A percentile compares a stretch with the other conserved stretches of the same genome.
phyloP scores from a whole-genome alignment of 768 basidiomycete species.

The Clitopilus hobsonii region DNA sequence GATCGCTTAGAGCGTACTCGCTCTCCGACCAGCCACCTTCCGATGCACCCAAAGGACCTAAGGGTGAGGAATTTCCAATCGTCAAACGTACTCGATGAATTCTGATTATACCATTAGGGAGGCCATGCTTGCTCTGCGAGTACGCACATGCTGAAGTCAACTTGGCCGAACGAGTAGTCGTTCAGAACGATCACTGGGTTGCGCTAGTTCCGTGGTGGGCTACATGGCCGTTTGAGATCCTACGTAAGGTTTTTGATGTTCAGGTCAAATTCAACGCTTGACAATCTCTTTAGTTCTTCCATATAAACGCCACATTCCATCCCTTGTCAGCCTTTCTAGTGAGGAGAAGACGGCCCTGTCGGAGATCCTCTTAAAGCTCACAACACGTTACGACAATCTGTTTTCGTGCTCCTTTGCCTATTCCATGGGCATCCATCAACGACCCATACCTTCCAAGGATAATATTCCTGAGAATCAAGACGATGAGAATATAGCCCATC shows the following conservation, averaged over 20 bases:
- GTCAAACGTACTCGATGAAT: no score
- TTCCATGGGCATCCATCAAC: constrained; percentile 93
- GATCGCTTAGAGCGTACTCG: constrained; percentile 48
- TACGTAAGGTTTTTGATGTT: constrained; percentile 40
- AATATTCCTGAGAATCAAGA: constrained; percentile 27
- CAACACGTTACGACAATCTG: constrained; percentile 71
- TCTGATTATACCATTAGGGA: constrained; percentile 26
- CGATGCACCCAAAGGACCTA: constrained; percentile 50
- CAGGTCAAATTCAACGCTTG: neutral
- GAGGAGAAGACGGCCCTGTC: constrained; percentile 67
- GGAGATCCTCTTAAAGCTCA: constrained; percentile 56
- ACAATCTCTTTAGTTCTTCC: constrained; percentile 54
- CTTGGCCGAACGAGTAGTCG: constrained; percentile 52
- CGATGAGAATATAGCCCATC: constrained; percentile 59
- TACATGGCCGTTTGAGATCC: constrained; percentile 85
- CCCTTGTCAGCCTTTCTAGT: constrained; percentile 52
- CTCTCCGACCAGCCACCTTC: constrained; percentile 26
- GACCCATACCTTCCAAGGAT: constrained; percentile 46
- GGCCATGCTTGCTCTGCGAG: constrained; percentile 73
- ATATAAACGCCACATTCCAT: constrained; percentile 73
- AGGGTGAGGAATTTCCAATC: constrained; percentile 22
- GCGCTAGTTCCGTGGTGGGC: constrained; percentile 96
- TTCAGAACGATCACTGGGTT: constrained; percentile 72
- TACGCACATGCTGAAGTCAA: constrained; percentile 66
- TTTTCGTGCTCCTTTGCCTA: constrained; percentile 89